Conservation (phyloP, 176 grass and related monocot species). For the Cenchrus fungigraminus region DNA sequence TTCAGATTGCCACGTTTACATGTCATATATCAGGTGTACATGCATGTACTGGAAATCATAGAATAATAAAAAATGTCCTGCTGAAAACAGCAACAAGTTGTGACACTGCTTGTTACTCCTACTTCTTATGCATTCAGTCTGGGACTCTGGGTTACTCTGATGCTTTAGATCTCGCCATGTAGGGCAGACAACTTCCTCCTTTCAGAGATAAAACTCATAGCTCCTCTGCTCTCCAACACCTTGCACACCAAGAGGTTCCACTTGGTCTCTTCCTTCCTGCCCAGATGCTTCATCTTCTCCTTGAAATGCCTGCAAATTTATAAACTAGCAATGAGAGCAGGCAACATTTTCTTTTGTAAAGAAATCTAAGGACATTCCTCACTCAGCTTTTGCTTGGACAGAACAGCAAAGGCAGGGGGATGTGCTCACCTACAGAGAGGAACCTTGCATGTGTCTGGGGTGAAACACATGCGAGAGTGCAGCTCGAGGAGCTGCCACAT, state of each 20-base stretch:
- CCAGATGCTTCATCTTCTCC: conserved; percentile 59
- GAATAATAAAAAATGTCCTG: too few relatives aligned
- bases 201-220: conserved; percentile 37
- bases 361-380: too few relatives aligned
- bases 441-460: conserved; percentile 66
- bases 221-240: conserved; percentile 59
- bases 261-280: conserved; percentile 69
- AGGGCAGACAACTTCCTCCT: conserved; percentile 24
- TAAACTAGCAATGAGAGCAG: too few relatives aligned
- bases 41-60: too few relatives aligned
- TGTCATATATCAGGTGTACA: too few relatives aligned
- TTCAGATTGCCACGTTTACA: too few relatives aligned
- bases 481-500: conserved; percentile 95
- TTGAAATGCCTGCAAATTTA: conserved; percentile 70
- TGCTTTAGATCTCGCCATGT: neutral
- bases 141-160: neutral
- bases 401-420: neutral
- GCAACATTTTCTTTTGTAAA: too few relatives aligned
- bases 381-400: neutral
- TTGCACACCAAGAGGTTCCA: conserved; percentile 72
- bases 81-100: neutral
- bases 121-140: too few relatives aligned
- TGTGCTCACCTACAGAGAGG: conserved; percentile 79
- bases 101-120: neutral
- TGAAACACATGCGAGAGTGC: conserved; percentile 76